Evolutionary conservation across 2,329 filamentous ascomycete genomes (phyloP).

Genomic region (Exophiala calicioides): DNA sequence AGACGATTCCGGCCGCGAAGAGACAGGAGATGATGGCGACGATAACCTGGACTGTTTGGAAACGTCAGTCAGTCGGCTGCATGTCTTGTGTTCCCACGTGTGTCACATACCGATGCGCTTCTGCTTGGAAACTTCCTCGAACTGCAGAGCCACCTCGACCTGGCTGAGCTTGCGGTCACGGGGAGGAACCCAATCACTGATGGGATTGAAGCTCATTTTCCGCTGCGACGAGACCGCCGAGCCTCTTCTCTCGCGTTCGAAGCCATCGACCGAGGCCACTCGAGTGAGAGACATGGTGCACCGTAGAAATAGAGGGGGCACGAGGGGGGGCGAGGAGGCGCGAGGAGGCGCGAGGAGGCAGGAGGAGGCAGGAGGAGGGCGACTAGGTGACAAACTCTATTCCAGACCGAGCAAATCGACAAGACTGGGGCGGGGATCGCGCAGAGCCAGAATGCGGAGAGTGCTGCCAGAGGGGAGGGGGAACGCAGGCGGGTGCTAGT

Average conservation of each 20-base stretch:
- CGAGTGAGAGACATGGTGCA: constrained; percentile 45
- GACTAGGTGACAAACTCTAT: too few relatives aligned
- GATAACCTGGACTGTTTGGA: constrained; percentile 64
- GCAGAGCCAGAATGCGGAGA: too few relatives aligned
- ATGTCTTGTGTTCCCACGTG: not conserved
- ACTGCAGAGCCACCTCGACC: constrained; percentile 23
- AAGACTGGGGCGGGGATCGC: too few relatives aligned
- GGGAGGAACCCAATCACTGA: constrained; percentile 41
- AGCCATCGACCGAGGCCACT: constrained; percentile 47
- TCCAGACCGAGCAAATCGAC: too few relatives aligned
- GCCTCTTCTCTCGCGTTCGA: constrained; percentile 39
- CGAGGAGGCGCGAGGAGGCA: too few relatives aligned
- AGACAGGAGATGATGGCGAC: constrained; percentile 72
- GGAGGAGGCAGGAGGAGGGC: too few relatives aligned
- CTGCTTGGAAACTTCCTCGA: constrained; percentile 51
- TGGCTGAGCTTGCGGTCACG: constrained; percentile 33
- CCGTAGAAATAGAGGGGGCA: too few relatives aligned
- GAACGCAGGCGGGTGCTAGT: too few relatives aligned
- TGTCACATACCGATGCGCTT: constrained; percentile 54
- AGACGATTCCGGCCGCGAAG: constrained; percentile 75
- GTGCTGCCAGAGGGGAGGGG: too few relatives aligned
- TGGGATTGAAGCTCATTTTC: constrained; percentile 47
- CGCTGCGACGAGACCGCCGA: constrained; percentile 37
- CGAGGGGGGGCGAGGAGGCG: too few relatives aligned
- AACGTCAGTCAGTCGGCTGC: constrained; percentile 16